These are phyloP conservation scores for Globisporangium heterothallicum DNA, from an alignment of 352 stramenopile species.

Conservation along the genomic window DNA sequence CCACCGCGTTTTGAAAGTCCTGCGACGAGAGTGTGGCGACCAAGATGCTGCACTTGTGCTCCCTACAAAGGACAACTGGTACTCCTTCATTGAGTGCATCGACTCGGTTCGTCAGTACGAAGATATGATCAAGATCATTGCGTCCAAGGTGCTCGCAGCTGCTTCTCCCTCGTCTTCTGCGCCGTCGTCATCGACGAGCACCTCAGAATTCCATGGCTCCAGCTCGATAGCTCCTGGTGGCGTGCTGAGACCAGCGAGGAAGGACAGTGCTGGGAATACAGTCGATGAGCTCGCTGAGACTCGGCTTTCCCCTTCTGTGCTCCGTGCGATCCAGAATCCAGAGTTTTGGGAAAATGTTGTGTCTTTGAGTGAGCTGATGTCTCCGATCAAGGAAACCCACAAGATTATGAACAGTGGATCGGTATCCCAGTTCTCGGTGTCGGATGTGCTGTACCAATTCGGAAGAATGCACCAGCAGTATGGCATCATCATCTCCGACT, in stretches of 20 bases:
- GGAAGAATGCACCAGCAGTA: conserved; percentile 78
- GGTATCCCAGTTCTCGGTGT: conserved; percentile 42
- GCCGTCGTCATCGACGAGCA: not conserved
- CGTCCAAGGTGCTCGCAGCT: conserved; percentile 41
- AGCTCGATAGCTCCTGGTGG: not conserved
- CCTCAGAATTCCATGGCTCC: not conserved
- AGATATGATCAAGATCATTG: conserved; percentile 83
- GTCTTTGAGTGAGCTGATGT: conserved; percentile 71
- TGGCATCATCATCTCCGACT: conserved; percentile 56
- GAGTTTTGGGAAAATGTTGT: conserved; percentile 76
- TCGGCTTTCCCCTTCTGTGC: conserved; percentile 27
- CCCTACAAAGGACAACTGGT: conserved; percentile 46
- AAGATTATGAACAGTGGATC: conserved; percentile 47
- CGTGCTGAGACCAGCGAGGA: conserved; percentile 16
- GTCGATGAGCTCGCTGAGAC: conserved; percentile 42
- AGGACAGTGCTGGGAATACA: conserved; percentile 40
- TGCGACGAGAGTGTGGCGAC: conserved; percentile 64
- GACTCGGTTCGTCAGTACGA: conserved; percentile 77
- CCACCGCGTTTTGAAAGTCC: conserved; percentile 38
- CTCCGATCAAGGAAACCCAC: conserved; percentile 70
- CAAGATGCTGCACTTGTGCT: conserved; percentile 43
- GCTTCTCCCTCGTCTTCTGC: conserved; percentile 5
- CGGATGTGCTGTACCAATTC: conserved; percentile 74
- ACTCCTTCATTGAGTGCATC: conserved; percentile 77
- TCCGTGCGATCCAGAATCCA: conserved; percentile 52